Evolutionary conservation across 768 basidiomycete species (phyloP).

Genomic region (Auricularia cornea): DNA sequence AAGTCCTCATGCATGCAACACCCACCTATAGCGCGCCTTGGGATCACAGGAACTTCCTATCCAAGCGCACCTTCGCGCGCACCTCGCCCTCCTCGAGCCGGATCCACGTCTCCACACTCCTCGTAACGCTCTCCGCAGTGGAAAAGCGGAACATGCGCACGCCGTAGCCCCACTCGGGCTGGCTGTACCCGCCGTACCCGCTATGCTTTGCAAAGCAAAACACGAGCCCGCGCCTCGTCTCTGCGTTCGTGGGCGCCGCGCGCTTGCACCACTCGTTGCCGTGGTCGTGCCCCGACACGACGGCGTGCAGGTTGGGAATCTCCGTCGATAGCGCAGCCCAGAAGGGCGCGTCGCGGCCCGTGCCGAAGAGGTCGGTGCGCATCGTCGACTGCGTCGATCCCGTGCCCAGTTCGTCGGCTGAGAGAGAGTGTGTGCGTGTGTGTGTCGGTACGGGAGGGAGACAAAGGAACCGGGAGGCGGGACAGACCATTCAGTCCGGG

Average conservation of each 20-base stretch:
- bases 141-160: slow-evolving; percentile 55
- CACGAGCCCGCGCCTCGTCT: slow-evolving; percentile 45
- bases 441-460: no score
- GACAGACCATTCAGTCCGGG: slow-evolving; percentile 35
- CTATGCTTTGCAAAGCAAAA: slow-evolving; percentile 77
- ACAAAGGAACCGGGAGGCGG: no score
- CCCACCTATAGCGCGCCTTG: no score
- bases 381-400: slow-evolving; percentile 57
- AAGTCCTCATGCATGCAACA: no score
- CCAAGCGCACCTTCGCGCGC: slow-evolving; percentile 43
- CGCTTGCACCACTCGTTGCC: slow-evolving; percentile 74
- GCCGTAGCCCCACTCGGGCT: slow-evolving; percentile 50
- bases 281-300: slow-evolving; percentile 71
- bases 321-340: slow-evolving; percentile 51
- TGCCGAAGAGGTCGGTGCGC: slow-evolving; percentile 19
- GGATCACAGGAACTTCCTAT: slow-evolving; percentile 6
- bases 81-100: slow-evolving; percentile 51
- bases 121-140: slow-evolving; percentile 33
- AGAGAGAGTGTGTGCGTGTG: no score
- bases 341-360: slow-evolving; percentile 48
- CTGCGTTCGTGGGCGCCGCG: slow-evolving; percentile 28
- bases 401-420: slow-evolving; percentile 42
- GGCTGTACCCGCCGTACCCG: slow-evolving; percentile 51
- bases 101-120: slow-evolving; percentile 54
- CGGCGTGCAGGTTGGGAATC: slow-evolving; percentile 56